A percentile compares a stretch with the other conserved stretches of the same genome.
Evolutionary conservation across 1,284 basidiomycete genomes (phyloP).

Genomic region (Boletus austroedulis): DNA sequence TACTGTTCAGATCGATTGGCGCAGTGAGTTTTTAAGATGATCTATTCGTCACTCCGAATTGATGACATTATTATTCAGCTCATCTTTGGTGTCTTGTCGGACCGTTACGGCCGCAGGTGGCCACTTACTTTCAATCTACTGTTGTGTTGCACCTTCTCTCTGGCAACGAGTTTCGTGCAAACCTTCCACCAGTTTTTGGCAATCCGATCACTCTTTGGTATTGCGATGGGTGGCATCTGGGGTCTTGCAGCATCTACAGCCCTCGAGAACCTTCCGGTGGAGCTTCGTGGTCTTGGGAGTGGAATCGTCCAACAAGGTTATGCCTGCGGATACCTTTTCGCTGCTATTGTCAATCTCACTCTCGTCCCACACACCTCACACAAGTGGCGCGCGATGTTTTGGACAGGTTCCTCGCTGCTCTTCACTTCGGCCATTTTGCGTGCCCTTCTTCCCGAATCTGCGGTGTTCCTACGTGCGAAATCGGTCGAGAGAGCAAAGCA

Average conservation of each 20-base stretch:
- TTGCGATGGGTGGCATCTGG: constrained; percentile 88
- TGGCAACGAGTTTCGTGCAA: constrained; percentile 72
- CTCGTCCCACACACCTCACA: constrained; percentile 55
- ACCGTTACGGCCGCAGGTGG: constrained; percentile 91
- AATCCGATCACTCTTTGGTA: constrained; percentile 74
- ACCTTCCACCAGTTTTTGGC: constrained; percentile 69
- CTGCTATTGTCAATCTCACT: constrained; percentile 74
- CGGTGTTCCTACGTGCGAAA: constrained; percentile 68
- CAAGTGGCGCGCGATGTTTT: constrained; percentile 68
- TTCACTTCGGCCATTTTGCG: constrained; percentile 72
- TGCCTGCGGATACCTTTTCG: constrained; percentile 59
- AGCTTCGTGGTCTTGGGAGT: constrained; percentile 83
- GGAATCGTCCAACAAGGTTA: constrained; percentile 88
- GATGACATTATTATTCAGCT: constrained; percentile 38
- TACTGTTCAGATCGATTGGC: constrained; percentile 86
- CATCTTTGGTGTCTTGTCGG: constrained; percentile 79
- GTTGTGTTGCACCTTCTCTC: constrained; percentile 70
- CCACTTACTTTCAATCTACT: constrained; percentile 79
- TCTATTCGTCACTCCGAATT: background rate
- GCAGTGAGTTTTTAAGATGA: constrained; percentile 49
- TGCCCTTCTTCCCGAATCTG: constrained; percentile 75
- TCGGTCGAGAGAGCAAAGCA: constrained; percentile 43
- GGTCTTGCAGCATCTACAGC: constrained; percentile 73
- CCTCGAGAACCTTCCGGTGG: constrained; percentile 88
- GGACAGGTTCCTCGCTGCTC: constrained; percentile 72